Percentiles rank a stretch among this genome's conserved stretches.
phyloP scores from a whole-genome alignment of 768 basidiomycete species.

The Cystobasidium ongulense region DNA sequence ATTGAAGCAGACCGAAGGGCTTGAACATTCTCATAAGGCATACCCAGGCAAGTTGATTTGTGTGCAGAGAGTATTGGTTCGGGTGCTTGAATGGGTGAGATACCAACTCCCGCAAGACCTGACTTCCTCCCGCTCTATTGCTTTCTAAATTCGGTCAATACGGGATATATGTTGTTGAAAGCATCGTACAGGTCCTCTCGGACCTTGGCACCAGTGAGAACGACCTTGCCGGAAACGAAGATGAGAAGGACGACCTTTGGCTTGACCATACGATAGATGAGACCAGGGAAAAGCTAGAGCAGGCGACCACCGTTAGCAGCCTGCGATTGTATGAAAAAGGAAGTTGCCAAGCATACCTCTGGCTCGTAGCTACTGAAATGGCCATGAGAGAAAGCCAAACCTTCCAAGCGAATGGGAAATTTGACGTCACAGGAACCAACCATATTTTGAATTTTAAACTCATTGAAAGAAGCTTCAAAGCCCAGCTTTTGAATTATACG shows the following conservation, averaged over 20 bases:
- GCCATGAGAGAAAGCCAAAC: constrained; percentile 93
- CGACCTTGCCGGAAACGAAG: constrained; percentile 98
- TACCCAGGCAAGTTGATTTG: no score
- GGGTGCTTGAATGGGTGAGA: no score
- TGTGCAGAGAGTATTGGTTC: no score
- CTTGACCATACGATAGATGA: constrained; percentile 99
- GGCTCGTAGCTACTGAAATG: constrained; percentile 97
- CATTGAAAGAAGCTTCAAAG: constrained; percentile 97
- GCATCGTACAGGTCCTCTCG: constrained; percentile 99
- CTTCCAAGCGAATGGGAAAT: constrained; percentile 96
- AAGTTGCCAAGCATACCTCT: constrained; percentile 55
- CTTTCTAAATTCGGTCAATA: constrained; percentile 83
- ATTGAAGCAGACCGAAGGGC: no score
- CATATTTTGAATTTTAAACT: constrained; percentile 99
- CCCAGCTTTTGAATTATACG: constrained; percentile 98
- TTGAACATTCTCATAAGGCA: no score
- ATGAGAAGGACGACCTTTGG: constrained; percentile 97
- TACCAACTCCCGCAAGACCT: no score
- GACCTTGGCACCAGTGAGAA: constrained; percentile 97
- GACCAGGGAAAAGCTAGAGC: constrained; percentile 89
- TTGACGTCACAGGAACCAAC: constrained; percentile 97
- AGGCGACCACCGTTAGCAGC: not conserved
- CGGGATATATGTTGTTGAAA: constrained; percentile 98
- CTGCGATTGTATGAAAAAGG: not conserved
- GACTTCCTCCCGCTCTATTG: not conserved